Evolutionary conservation across 2,329 filamentous ascomycete species (phyloP), one percentile per base, ranked within the genome.

Genomic region (Calonectria pseudoturangicola): DNA sequence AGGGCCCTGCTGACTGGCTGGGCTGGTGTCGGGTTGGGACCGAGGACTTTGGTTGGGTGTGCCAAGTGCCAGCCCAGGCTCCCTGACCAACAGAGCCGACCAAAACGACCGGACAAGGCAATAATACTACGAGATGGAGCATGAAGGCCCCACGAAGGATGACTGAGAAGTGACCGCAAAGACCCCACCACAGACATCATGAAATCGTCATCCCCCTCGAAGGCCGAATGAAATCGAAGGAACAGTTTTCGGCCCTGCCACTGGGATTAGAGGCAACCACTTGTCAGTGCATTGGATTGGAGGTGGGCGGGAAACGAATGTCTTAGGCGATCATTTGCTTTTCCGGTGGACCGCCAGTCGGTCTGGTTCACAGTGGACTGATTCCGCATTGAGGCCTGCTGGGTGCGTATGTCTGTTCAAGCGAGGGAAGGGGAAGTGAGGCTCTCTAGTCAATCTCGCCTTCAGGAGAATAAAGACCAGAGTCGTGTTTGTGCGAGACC

Each of bases 281-380:
- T 13, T 66, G 45, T 41, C 45, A 66, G n/a, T 48, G 33, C 63
- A 54, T 63, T 58, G 33, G 54, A 41, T 41, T 41, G 21, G 36
- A 60, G 8, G 39, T 41, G 39, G 54, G 54, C n/a, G 65, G 50
- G 56, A 68, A 63, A 62, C 15, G 25, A 30, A 62, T 68, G 56
- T 68, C 66, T 63, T 45, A 63, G 33, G 56, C 33, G 39, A 33
- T 33, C 12, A 39, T 51, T 60, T 51, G 25, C 28, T 47, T 63
- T 63, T 58, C 16, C 25, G 39, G 50, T 47, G 33, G 21, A 21
- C 45, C 41, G 43, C 45, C 25, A 16, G 54, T n/a, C 36, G 18
- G 60, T 33, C 33, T 68, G 56, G 60, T 63, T 68, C 43, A 36
- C 54, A 43, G 27, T 30, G 28, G 50, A 30, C 39, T 33, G 43